A percentile compares a stretch with the other conserved stretches of the same genome.
phyloP scores from a whole-genome alignment of 2,329 filamentous ascomycete genomes.

The Berkeleyomyces rouxiae region DNA sequence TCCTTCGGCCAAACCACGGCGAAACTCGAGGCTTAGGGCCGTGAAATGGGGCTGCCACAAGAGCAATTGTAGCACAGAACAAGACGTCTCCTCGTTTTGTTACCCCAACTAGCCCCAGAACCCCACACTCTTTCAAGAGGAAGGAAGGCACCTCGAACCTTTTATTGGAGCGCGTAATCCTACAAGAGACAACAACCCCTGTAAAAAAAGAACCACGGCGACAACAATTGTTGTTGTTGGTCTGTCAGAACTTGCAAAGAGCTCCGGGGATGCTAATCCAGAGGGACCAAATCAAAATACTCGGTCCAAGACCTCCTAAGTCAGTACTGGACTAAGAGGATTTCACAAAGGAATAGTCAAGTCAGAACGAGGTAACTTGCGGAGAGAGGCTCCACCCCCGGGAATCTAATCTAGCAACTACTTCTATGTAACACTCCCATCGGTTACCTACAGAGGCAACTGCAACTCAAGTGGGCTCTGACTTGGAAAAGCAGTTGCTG shows the following conservation, averaged over 20 bases:
- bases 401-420: not conserved
- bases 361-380: not conserved
- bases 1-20: constrained; percentile 3
- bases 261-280: too few relatives aligned
- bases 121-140: not conserved
- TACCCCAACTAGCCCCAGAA: not conserved
- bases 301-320: not conserved
- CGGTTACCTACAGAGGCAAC: too few relatives aligned
- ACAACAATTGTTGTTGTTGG: too few relatives aligned
- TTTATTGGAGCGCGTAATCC: constrained; percentile 2
- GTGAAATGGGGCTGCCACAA: not conserved
- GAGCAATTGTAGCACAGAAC: not conserved
- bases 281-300: not conserved
- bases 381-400: constrained; percentile 1
- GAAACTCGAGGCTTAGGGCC: not conserved
- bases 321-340: not conserved
- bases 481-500: too few relatives aligned
- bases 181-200: not conserved
- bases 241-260: too few relatives aligned
- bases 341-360: not conserved
- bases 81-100: not conserved
- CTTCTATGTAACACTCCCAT: not conserved
- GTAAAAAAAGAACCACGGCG: too few relatives aligned
- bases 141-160: not conserved
- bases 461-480: too few relatives aligned